These are phyloP conservation scores for Cladosporium sp. DNA, from an alignment of 2,329 filamentous ascomycete genomes.

Conservation along the genomic window DNA sequence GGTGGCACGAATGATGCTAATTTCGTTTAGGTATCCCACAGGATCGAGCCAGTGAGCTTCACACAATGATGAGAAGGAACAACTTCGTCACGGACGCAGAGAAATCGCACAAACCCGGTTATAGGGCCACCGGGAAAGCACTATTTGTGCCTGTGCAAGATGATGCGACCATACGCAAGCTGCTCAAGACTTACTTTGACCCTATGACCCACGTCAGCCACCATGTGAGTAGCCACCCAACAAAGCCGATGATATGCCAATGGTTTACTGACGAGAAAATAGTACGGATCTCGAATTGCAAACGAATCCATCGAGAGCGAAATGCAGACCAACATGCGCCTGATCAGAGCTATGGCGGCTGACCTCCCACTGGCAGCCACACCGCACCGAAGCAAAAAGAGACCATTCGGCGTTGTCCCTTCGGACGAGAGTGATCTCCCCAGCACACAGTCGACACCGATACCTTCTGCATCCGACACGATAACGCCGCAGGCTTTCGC, in stretches of 20 bases:
- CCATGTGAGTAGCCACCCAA: neutral
- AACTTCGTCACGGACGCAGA: conserved; percentile 26
- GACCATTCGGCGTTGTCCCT: neutral
- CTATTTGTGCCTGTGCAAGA: conserved; percentile 25
- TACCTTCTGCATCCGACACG: neutral
- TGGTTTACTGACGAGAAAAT: conserved; percentile 21
- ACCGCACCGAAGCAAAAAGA: neutral
- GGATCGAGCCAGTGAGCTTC: conserved; percentile 21
- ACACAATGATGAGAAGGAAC: conserved; percentile 24
- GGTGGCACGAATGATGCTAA: neutral
- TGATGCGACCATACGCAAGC: conserved; percentile 24
- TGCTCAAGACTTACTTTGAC: conserved; percentile 32
- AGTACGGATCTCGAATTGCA: conserved; percentile 47
- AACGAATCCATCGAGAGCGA: conserved; percentile 33
- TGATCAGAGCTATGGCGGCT: neutral
- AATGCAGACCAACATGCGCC: conserved; percentile 1
- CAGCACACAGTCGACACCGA: neutral
- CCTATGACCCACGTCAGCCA: conserved; percentile 26
- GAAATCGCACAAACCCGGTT: conserved; percentile 24
- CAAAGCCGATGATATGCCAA: neutral
- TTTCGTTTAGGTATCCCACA: conserved; percentile 21
- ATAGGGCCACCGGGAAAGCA: conserved; percentile 23
- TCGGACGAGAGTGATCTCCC: neutral
- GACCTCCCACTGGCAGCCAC: neutral
- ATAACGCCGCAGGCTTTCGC: neutral